Conservation (phyloP, 352 stramenopile species). For the Pythium apleroticum region DNA sequence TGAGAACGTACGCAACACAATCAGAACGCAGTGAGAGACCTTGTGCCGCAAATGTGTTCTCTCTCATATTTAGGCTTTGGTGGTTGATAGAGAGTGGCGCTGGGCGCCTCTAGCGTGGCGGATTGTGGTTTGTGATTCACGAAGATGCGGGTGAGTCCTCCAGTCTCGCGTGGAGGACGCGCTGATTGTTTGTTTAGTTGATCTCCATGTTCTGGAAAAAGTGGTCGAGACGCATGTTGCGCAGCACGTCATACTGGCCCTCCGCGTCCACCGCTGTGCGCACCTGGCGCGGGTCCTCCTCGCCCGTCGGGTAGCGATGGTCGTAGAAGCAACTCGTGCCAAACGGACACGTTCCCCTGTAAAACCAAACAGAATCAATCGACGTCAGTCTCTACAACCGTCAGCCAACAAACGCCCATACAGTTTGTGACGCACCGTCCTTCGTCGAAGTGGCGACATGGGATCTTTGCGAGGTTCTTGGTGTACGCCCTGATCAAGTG, state of each 20-base stretch:
- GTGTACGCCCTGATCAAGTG: slow-evolving; percentile 67
- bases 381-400: slow-evolving; percentile 11
- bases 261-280: slow-evolving; percentile 71
- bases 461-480: slow-evolving; percentile 72
- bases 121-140: not conserved
- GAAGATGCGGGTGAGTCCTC: too few species aligned
- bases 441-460: slow-evolving; percentile 83
- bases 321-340: slow-evolving; percentile 88
- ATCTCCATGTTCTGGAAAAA: slow-evolving; percentile 52
- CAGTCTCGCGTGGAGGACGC: too few species aligned
- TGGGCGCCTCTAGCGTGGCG: not conserved
- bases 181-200: slow-evolving; percentile 17
- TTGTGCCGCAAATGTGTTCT: not conserved
- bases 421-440: slow-evolving; percentile 41
- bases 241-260: slow-evolving; percentile 74
- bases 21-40: not conserved
- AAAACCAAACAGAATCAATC: slow-evolving; percentile 11
- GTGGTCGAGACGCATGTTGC: slow-evolving; percentile 68
- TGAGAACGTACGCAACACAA: not conserved
- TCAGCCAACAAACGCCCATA: too few species aligned
- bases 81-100: not conserved
- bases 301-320: slow-evolving; percentile 69
- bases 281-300: slow-evolving; percentile 55
- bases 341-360: slow-evolving; percentile 79
- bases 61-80: not conserved